These are phyloP conservation scores for Ogataea polymorpha DNA, from an alignment of 805 yeast species.

Conservation along the genomic window DNA sequence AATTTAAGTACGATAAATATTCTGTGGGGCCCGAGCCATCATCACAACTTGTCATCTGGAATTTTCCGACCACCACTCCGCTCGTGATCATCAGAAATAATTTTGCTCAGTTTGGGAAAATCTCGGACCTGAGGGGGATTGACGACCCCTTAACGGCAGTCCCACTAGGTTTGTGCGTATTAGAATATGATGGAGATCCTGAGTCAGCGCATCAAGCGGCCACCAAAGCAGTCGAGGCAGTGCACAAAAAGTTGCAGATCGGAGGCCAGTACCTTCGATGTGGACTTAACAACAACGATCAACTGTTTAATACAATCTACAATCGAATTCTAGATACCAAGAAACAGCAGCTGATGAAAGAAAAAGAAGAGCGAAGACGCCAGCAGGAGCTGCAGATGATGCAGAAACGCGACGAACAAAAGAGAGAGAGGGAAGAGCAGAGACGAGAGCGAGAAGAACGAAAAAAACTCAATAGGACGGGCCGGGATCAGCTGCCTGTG, in stretches of 20 bases:
- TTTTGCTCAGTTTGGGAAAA: constrained; percentile 60
- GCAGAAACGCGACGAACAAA: constrained; percentile 10
- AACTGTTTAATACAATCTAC: constrained; percentile 34
- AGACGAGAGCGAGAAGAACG: constrained; percentile 2
- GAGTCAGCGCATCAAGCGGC: constrained; percentile 49
- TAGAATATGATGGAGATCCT: constrained; percentile 59
- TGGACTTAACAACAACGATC: constrained; percentile 46
- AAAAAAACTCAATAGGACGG: constrained; percentile 2
- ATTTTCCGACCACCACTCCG: constrained; percentile 52
- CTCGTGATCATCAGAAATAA: constrained; percentile 46
- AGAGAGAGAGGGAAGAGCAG: constrained; percentile 14
- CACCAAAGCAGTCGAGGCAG: constrained; percentile 38
- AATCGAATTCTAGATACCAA: constrained; percentile 32
- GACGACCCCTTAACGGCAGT: constrained; percentile 75
- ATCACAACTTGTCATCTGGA: constrained; percentile 66
- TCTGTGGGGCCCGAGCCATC: constrained; percentile 77
- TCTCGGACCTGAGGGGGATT: constrained; percentile 55
- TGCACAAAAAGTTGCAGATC: constrained; percentile 41
- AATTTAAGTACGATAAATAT: constrained; percentile 57
- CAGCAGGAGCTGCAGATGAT: constrained; percentile 21
- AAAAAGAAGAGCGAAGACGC: constrained; percentile 25
- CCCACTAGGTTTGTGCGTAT: constrained; percentile 68
- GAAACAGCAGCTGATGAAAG: constrained; percentile 36
- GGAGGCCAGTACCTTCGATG: constrained; percentile 54
- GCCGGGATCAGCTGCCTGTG: not conserved